Evolutionary conservation across 2,329 filamentous ascomycete genomes (phyloP), one percentile per base, ranked within the genome.

Genomic region (Penicillium sp.): DNA sequence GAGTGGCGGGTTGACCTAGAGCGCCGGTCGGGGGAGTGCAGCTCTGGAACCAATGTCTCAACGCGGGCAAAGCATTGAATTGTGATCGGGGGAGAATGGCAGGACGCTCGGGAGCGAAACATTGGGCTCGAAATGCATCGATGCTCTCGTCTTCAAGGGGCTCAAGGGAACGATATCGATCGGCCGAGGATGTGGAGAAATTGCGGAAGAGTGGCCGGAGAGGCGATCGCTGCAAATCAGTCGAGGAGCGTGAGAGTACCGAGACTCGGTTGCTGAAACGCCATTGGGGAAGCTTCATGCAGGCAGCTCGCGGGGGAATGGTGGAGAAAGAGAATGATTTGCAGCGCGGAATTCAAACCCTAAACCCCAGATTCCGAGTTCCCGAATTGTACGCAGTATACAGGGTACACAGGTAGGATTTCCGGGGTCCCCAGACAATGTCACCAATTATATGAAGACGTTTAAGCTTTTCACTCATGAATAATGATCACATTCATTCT

Each of bases 21-120:
- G 51, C 51, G 69, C 56, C 71, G 64, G 36, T 69, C 57, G 55
- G 69, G 49, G 46, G 22, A 48, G 47, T 38, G 39, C 18, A 20
- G 18, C 37, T 13, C 8, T 50, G 42, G 29, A 87, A 87, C 85
- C 85, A 87, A 52, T 77, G 79, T 3, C 58, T 59, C 16, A 74
- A 66, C 1, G 81, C 81, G 0, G 81, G 79, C 1, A 84, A 60
- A 8, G 67, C 40, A 22, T 54, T 52, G 40, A 77, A 77, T 2
- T 62, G 58, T 6, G 62, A 60, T 26, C 66, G 63, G n/a, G 72
- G 73, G 5, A 81, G 68, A 14, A 83, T 63, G 8, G 74, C 64
- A 1, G 84, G 84, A 14, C 62, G 67, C 38, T 77, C 73, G 1
- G 76, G 70, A 1, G 60, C 51, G 58, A 85, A 82, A 28, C 75